These are phyloP conservation scores for Phylloporus sp. DNA, from an alignment of 768 basidiomycete genomes.

Conservation along the genomic window DNA sequence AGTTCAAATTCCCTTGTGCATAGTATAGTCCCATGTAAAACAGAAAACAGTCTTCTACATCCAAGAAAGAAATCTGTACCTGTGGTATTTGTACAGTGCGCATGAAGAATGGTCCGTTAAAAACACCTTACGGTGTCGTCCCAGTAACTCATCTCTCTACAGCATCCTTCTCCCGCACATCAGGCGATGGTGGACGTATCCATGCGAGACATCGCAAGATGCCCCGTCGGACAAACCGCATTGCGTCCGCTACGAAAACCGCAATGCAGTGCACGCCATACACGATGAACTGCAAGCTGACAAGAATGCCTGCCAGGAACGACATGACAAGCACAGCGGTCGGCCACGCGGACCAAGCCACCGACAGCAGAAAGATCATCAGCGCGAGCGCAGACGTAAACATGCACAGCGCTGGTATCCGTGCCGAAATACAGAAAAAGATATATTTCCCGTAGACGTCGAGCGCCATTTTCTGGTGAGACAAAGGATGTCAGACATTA, in stretches of 20 bases:
- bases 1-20: no score
- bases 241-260: conserved; percentile 7
- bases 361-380: conserved; percentile 54
- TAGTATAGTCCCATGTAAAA: no score
- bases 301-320: conserved; percentile 52
- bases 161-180: conserved; percentile 9
- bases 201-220: conserved; percentile 10
- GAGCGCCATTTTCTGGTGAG: conserved; percentile 29
- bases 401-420: conserved; percentile 61
- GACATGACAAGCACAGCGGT: conserved; percentile 56
- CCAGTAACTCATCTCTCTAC: not conserved
- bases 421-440: conserved; percentile 66
- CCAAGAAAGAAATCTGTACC: no score
- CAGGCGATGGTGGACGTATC: conserved; percentile 9
- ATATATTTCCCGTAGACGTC: conserved; percentile 61
- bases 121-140: not conserved
- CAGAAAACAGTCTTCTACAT: no score
- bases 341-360: conserved; percentile 65
- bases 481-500: not conserved
- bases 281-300: conserved; percentile 65
- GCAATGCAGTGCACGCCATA: conserved; percentile 40
- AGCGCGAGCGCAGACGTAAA: conserved; percentile 53
- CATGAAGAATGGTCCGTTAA: not conserved
- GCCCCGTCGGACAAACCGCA: conserved; percentile 9
- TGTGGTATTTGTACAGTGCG: not conserved